Percentiles rank a stretch among this genome's conserved stretches.
These are phyloP conservation scores for Fusarium haematococcum DNA, from an alignment of 2,329 filamentous ascomycete species.

Conservation along the genomic window DNA sequence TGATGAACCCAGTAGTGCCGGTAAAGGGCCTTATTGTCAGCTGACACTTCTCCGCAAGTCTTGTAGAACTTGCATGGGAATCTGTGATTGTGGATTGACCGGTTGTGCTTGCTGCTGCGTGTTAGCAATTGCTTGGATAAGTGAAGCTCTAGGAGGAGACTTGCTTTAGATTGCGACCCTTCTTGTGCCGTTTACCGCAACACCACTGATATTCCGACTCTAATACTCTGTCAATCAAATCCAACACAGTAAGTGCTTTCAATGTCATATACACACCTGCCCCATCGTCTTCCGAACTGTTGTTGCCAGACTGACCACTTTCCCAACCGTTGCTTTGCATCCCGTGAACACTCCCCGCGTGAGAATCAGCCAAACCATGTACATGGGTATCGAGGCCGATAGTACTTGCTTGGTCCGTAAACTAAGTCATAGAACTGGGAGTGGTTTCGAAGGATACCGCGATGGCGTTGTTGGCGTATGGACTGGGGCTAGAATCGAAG, in stretches of 20 bases:
- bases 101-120: constrained; percentile 10
- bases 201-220: background rate
- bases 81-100: background rate
- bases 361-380: constrained; percentile 18
- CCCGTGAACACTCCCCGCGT: constrained; percentile 16
- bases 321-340: constrained; percentile 1
- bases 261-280: background rate
- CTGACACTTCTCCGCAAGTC: background rate
- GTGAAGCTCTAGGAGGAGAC: background rate
- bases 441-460: background rate
- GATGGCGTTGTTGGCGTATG: background rate
- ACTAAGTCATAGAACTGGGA: constrained; percentile 32
- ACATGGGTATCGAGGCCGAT: constrained; percentile 3
- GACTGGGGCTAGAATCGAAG: background rate
- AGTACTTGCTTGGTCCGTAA: constrained; percentile 21
- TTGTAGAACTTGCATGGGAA: constrained; percentile 3
- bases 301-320: background rate
- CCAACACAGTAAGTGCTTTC: rapidly evolving
- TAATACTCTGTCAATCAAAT: background rate
- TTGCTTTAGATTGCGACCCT: constrained; percentile 11
- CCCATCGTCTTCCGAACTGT: background rate
- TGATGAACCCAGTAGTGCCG: constrained; percentile 34
- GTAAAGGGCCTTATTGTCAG: background rate
- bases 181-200: constrained; percentile 1
- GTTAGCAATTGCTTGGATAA: background rate